Evolutionary conservation across 352 stramenopile species (phyloP), one percentile per base, ranked within the genome.

Genomic region (Pythium sukuiense): DNA sequence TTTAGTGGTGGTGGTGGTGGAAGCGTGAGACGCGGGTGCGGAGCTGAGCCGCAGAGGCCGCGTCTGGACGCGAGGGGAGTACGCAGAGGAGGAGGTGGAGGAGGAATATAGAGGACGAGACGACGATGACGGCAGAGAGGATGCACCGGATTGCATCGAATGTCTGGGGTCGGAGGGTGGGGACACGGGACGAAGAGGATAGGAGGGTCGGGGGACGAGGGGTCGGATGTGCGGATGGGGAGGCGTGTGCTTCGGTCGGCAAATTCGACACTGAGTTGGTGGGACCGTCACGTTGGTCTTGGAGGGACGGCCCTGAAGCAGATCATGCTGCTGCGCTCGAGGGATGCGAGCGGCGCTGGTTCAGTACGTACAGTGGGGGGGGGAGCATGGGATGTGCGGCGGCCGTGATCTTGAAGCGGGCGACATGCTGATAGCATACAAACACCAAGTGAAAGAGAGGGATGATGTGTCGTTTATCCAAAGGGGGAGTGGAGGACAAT

Each of bases 201-300:
- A 26, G 32, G 26, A 43, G 2, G 32, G 41, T 41, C n/a, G 24
- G 59, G 18, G 32, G 11, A n/a, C 18, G 33, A 35, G 18, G 14
- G 39, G 39, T 48, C 39, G 18, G 27, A 27, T 29, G 27, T 9
- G 29, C 5, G 37, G 16, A 7, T 9, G 37, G 11, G 29, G 16
- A 4, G 14, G 37, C 4, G 32, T 59, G 62, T 8, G 29, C 6
- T 6, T 9, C 50, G 46, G 63, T 59, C 55, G 55, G 63, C 32
- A 59, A 69, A 63, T 60, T 69, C 63, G 63, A 69, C 63, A 63
- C 63, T 69, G 55, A 43, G n/a, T n/a, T 24, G 24, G 32, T 29
- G 48, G 29, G 59, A 49, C 9, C 29, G 57, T 52, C 45, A 52
- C 45, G 45, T 12, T 14, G 45, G 45, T 9, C 41, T 49, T n/a